Percentiles rank a stretch among this genome's conserved stretches.
phyloP scores from a whole-genome alignment of 768 basidiomycete genomes.

The Lactarius hatsudake region DNA sequence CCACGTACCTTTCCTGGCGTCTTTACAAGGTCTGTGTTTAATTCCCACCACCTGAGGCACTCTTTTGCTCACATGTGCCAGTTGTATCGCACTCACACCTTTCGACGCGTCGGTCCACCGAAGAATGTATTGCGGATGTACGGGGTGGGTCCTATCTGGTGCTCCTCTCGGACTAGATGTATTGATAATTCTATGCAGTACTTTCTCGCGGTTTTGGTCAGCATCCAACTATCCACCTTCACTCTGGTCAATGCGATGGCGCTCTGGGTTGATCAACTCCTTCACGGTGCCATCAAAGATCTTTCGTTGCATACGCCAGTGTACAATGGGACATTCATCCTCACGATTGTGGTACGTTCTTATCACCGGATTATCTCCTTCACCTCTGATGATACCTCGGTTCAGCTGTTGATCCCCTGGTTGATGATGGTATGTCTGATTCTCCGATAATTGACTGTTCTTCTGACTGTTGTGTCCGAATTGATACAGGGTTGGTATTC shows the following conservation, averaged over 20 bases:
- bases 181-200: constrained; percentile 35
- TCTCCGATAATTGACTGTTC: not conserved
- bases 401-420: constrained; percentile 51
- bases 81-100: constrained; percentile 47
- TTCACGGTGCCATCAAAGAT: constrained; percentile 43
- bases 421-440: constrained; percentile 42
- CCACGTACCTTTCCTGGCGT: constrained; percentile 44
- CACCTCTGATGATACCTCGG: not conserved
- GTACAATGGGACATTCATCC: constrained; percentile 47
- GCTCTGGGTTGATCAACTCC: constrained; percentile 56
- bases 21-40: constrained; percentile 40
- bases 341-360: constrained; percentile 43
- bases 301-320: constrained; percentile 42
- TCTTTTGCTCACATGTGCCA: constrained; percentile 25
- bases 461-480: not conserved
- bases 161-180: not conserved
- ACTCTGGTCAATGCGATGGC: constrained; percentile 48
- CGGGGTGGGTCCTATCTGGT: constrained; percentile 38
- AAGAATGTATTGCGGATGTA: constrained; percentile 48
- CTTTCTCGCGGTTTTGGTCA: constrained; percentile 53
- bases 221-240: constrained; percentile 54
- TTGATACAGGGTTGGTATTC: constrained; percentile 50
- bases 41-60: not conserved
- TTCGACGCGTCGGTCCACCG: constrained; percentile 55
- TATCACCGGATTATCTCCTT: not conserved